Base-by-base conservation (phyloP, 768 basidiomycete genomes). In the Suillus variegatus region DNA sequence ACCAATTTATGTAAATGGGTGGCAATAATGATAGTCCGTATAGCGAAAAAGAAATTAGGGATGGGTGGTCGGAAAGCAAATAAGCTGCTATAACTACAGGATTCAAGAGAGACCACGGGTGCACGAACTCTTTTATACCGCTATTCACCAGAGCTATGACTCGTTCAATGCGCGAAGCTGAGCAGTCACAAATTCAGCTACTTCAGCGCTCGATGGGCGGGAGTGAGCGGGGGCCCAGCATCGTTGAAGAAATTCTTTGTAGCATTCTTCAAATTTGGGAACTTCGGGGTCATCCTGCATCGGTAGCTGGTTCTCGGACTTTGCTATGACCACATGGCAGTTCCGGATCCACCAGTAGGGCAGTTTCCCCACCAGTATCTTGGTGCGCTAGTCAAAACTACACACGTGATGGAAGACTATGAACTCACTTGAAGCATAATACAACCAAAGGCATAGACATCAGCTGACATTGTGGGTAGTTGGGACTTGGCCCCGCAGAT, bases 381-480 rank as follows among this genome's bases (percentile, higher is more conserved):
- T 3, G 38, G 55, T 63, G 10, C 8, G 10, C 28, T 32, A 8
- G 7, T 52, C 16, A 52, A 52, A 32, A 32, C 14, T 52, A 52
- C 16, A 28, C 28, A 52, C 28, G 16, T 52, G 8, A 32, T 9
- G 8, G 28, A 4, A 32, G 51, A 32, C 6, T 14, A 9, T 28
- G 28, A 32, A 52, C 51, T 32, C 28, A 67, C 64, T 60, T 64
- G 64, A 14, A 67, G 44, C 60, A 64, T 52, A 28, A 52, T 28
- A 52, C 51, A 52, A 32, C 51, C 51, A 55, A 67, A 64, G 4
- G 66, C 61, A 44, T 65, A 67, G 6, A 65, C 12, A 38, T 67
- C 52, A 13, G 22, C 22, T 20, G 52, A 32, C 22, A 32, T 16
- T 16, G 13, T 61, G 8, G 47, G 47, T 49, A 49, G n/a, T 13